A percentile compares a stretch with the other conserved stretches of the same genome.
Evolutionary conservation across 2,329 filamentous ascomycete genomes (phyloP).

Genomic region (Ophiobolus disseminans): DNA sequence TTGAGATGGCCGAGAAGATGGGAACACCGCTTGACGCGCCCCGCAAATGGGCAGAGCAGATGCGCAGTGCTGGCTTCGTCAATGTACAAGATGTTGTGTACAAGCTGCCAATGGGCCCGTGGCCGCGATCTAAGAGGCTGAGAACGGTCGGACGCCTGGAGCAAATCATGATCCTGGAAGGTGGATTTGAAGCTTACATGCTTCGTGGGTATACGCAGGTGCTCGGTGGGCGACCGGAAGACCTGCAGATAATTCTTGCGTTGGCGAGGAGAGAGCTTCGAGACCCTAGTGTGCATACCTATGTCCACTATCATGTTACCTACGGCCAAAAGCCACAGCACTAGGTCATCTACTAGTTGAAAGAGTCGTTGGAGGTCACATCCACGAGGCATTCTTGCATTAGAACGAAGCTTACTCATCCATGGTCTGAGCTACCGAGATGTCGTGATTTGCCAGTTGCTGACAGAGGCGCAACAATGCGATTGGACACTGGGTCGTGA

Average conservation of each 20-base stretch:
- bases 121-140: constrained; percentile 34
- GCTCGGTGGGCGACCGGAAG: constrained; percentile 17
- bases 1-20: constrained; percentile 30
- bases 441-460: too few species aligned
- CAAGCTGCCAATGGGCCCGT: constrained; percentile 39
- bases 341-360: neutral
- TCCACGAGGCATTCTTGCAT: too few species aligned
- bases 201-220: constrained; percentile 31
- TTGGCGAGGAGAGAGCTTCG: constrained; percentile 28
- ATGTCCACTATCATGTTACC: constrained; percentile 32
- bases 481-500: too few species aligned
- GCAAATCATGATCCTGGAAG: constrained; percentile 32
- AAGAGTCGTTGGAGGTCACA: too few species aligned
- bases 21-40: constrained; percentile 38
- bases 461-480: too few species aligned
- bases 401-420: too few species aligned
- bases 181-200: constrained; percentile 35
- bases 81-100: constrained; percentile 37
- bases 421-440: too few species aligned
- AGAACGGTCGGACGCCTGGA: constrained; percentile 25
- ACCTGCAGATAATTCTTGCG: constrained; percentile 25
- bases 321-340: constrained; percentile 25
- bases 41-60: constrained; percentile 33
- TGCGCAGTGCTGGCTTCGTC: constrained; percentile 34
- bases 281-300: constrained; percentile 29